Percentiles rank a stretch among this genome's conserved stretches.
These are phyloP conservation scores for Ceratocystis lukuohia DNA, from an alignment of 2,329 filamentous ascomycete species.

Conservation along the genomic window DNA sequence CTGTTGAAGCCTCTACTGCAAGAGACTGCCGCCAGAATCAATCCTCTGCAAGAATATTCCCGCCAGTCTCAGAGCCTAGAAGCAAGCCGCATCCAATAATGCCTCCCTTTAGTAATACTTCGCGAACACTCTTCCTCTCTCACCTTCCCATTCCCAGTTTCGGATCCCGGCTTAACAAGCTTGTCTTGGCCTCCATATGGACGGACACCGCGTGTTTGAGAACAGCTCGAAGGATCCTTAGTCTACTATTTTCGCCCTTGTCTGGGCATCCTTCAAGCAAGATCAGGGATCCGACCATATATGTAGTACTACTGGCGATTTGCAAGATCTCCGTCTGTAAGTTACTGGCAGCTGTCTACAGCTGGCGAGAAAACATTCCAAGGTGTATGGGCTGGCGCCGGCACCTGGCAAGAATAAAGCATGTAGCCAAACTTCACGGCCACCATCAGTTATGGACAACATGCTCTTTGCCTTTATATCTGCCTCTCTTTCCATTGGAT, in stretches of 20 bases:
- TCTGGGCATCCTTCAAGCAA: neutral
- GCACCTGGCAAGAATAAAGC: too few species aligned
- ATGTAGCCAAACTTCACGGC: too few species aligned
- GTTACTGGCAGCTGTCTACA: neutral
- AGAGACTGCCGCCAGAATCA: too few species aligned
- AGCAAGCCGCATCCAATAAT: neutral
- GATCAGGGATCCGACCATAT: too few species aligned
- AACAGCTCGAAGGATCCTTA: neutral
- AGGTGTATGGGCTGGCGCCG: too few species aligned
- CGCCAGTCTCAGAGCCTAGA: neutral
- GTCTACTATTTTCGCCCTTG: conserved; percentile 2
- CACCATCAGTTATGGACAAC: neutral
- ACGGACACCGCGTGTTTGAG: conserved; percentile 4
- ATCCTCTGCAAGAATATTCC: neutral
- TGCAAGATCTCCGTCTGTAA: neutral
- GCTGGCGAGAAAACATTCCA: neutral
- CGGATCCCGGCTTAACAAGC: neutral
- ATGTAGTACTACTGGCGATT: too few species aligned
- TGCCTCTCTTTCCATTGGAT: neutral
- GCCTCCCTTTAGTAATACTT: neutral
- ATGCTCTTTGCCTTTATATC: neutral
- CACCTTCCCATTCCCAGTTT: neutral
- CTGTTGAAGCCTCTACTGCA: neutral
- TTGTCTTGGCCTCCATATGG: neutral
- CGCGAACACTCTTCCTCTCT: neutral